These are phyloP conservation scores for Magnusiomyces sp. DNA, from an alignment of 1,139 yeast species.

Conservation along the genomic window DNA sequence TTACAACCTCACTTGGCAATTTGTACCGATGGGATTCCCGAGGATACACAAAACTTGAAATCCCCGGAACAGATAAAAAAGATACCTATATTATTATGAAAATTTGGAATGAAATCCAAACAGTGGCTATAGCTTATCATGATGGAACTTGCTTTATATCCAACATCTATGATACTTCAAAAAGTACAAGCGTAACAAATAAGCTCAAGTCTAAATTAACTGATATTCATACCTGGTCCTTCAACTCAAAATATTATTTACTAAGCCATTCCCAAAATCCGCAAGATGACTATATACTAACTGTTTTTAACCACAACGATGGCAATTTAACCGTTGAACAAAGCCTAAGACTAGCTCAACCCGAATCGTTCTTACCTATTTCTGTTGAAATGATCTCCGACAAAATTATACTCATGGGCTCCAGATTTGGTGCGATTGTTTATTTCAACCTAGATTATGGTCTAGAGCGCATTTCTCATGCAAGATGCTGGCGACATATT, in stretches of 20 bases:
- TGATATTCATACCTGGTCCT: slow-evolving; percentile 39
- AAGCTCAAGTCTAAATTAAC: slow-evolving; percentile 40
- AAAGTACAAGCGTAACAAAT: no score
- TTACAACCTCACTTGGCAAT: slow-evolving; percentile 4
- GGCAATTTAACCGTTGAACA: slow-evolving; percentile 1
- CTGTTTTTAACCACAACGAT: slow-evolving; percentile 26
- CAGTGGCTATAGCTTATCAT: slow-evolving; percentile 44
- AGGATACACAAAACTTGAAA: slow-evolving; percentile 24
- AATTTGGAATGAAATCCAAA: slow-evolving; percentile 36
- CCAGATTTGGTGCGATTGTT: slow-evolving; percentile 60
- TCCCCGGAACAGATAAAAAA: slow-evolving; percentile 37
- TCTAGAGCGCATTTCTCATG: not conserved
- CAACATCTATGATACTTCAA: no score
- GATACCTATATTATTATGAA: slow-evolving; percentile 45
- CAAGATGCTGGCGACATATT: slow-evolving; percentile 39
- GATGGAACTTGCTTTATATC: slow-evolving; percentile 43
- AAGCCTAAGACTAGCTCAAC: slow-evolving; percentile 16
- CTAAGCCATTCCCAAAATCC: slow-evolving; percentile 66
- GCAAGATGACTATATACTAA: slow-evolving; percentile 45
- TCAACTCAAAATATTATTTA: slow-evolving; percentile 30
- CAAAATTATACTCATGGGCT: slow-evolving; percentile 50
- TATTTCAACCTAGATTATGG: slow-evolving; percentile 36
- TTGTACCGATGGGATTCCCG: slow-evolving; percentile 13
- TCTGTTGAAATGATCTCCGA: slow-evolving; percentile 40
- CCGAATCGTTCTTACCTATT: slow-evolving; percentile 49